Evolutionary conservation across 1,284 basidiomycete genomes (phyloP).

Genomic region (Neotropicomus parvogracilis): DNA sequence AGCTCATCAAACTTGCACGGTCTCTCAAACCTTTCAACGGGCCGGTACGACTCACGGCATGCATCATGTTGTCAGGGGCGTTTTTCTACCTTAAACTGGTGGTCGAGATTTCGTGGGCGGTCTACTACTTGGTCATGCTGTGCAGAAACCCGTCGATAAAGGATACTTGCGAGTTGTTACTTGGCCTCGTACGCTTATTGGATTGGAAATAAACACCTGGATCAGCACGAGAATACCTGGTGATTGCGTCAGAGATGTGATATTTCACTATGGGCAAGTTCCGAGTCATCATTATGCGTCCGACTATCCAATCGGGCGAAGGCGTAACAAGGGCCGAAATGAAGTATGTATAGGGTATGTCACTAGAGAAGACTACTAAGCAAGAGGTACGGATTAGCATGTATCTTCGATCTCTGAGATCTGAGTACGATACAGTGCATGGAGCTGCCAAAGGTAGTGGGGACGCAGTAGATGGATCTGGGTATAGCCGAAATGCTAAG

Average conservation of each 20-base stretch:
- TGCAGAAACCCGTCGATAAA: constrained; percentile 29
- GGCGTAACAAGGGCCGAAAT: neutral
- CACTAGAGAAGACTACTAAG: too few species aligned
- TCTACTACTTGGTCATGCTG: constrained; percentile 28
- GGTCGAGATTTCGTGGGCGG: constrained; percentile 30
- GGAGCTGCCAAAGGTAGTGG: too few species aligned
- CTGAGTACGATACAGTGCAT: too few species aligned
- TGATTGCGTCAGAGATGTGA: neutral
- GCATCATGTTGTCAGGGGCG: constrained; percentile 22
- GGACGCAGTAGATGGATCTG: too few species aligned
- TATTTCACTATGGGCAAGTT: too few species aligned
- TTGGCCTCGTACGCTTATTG: constrained; percentile 28
- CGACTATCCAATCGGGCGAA: too few species aligned
- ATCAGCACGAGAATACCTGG: neutral
- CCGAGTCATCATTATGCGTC: too few species aligned
- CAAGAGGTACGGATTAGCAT: too few species aligned
- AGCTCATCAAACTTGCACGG: constrained; percentile 30
- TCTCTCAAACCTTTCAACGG: constrained; percentile 27
- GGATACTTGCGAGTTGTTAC: constrained; percentile 21
- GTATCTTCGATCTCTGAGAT: too few species aligned
- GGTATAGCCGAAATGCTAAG: too few species aligned
- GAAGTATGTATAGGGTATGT: neutral
- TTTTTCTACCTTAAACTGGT: constrained; percentile 32
- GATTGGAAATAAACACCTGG: constrained; percentile 29
- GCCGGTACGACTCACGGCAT: constrained; percentile 25